Evolutionary conservation across 768 basidiomycete species (phyloP).

Genomic region (Sistotremastrum niveocremeum): DNA sequence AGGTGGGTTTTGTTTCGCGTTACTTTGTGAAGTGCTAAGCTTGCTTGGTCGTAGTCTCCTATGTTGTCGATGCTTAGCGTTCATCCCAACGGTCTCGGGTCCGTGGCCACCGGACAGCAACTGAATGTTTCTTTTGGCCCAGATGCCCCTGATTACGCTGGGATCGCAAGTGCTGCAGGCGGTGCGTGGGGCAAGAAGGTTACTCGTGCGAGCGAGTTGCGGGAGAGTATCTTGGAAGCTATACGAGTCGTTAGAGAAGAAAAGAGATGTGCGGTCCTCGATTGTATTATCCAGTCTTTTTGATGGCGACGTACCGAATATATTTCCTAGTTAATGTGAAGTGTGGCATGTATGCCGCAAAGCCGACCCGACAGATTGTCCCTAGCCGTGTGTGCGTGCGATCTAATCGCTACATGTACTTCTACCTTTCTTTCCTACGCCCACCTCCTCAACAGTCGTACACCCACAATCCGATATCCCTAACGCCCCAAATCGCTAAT

Average conservation of each 20-base stretch:
- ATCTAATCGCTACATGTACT: slow-evolving; percentile 45
- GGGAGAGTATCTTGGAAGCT: slow-evolving; percentile 30
- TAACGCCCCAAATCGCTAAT: slow-evolving; percentile 81
- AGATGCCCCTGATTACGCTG: slow-evolving; percentile 39
- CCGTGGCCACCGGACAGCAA: slow-evolving; percentile 27
- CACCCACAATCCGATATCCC: slow-evolving; percentile 26
- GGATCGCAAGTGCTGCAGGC: slow-evolving; percentile 54
- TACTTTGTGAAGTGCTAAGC: background rate
- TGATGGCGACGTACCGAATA: slow-evolving; percentile 7
- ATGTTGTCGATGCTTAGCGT: slow-evolving; percentile 51
- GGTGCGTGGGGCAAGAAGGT: slow-evolving; percentile 43
- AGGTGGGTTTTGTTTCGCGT: slow-evolving; percentile 19
- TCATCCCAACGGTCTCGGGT: slow-evolving; percentile 45
- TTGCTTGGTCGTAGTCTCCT: slow-evolving; percentile 30
- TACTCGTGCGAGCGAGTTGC: slow-evolving; percentile 16
- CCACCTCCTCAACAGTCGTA: slow-evolving; percentile 53
- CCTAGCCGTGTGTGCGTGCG: too few species aligned
- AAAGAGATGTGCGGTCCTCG: slow-evolving; percentile 49
- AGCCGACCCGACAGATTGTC: too few species aligned
- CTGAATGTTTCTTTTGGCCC: slow-evolving; percentile 57
- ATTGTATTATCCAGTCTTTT: slow-evolving; percentile 38
- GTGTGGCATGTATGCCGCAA: too few species aligned
- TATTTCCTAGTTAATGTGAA: background rate
- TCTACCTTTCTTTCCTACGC: slow-evolving; percentile 80
- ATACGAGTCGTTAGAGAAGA: slow-evolving; percentile 43